Evolutionary conservation across 2,329 filamentous ascomycete genomes (phyloP).

Genomic region (Colletotrichum sublineola): DNA sequence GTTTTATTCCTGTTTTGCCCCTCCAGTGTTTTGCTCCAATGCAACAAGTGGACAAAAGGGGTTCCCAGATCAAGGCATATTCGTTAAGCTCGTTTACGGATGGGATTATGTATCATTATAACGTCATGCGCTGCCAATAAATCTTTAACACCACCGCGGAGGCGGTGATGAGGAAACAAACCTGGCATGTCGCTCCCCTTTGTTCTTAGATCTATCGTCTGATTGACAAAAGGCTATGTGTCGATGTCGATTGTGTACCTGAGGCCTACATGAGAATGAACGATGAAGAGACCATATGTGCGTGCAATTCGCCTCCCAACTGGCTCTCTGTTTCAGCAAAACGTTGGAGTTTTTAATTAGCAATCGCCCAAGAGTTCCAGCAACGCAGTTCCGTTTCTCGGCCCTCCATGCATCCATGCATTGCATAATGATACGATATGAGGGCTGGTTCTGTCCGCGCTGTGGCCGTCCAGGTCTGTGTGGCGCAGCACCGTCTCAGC

Average conservation of each 20-base stretch:
- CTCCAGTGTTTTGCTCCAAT: neutral
- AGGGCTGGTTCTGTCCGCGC: slow-evolving; percentile 1
- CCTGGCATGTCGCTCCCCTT: neutral
- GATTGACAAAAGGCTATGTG: slow-evolving; percentile 19
- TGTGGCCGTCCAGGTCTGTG: slow-evolving; percentile 27
- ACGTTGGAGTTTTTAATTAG: neutral
- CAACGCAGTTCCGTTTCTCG: slow-evolving; percentile 3
- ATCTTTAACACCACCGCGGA: neutral
- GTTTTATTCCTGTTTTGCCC: neutral
- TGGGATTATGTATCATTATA: neutral
- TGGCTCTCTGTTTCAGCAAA: neutral
- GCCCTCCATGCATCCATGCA: neutral
- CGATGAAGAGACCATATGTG: neutral
- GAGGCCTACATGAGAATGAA: slow-evolving; percentile 16
- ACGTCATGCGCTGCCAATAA: neutral
- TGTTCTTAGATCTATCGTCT: neutral
- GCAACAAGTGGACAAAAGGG: neutral
- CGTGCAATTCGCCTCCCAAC: neutral
- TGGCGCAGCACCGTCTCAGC: slow-evolving; percentile 28
- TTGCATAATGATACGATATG: neutral
- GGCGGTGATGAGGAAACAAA: neutral
- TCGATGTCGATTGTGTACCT: slow-evolving; percentile 20
- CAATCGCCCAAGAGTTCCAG: neutral
- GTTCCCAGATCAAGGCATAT: neutral
- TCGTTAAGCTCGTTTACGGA: neutral